Conservation (phyloP, 495 filamentous ascomycete genomes). For the Penicillium odoratum region DNA sequence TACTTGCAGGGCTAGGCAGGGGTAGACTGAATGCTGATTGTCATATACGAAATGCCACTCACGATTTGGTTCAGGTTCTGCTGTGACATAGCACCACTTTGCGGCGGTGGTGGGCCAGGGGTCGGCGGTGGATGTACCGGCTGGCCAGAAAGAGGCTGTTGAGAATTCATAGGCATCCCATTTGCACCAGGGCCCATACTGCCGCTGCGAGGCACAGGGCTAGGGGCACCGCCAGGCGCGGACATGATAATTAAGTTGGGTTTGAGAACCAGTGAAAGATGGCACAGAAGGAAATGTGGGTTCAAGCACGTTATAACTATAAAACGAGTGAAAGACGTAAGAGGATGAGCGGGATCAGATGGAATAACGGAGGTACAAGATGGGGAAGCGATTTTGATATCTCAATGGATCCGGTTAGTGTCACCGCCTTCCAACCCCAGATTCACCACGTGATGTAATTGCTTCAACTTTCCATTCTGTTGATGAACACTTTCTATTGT, state of each 20-base stretch:
- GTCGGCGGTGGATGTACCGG: slow-evolving; percentile 40
- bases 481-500: slow-evolving; percentile 1
- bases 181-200: slow-evolving; percentile 50
- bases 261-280: background rate
- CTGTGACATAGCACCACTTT: slow-evolving; percentile 60
- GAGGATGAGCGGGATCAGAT: slow-evolving; percentile 3
- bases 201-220: slow-evolving; percentile 49
- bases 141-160: slow-evolving; percentile 44
- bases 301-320: background rate
- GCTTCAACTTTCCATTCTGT: background rate
- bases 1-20: background rate
- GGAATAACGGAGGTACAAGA: slow-evolving; percentile 6
- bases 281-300: background rate
- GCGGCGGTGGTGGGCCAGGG: slow-evolving; percentile 43
- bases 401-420: background rate
- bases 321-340: background rate
- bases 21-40: background rate
- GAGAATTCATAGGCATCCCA: slow-evolving; percentile 53
- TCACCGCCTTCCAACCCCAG: background rate
- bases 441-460: slow-evolving; percentile 20
- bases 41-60: slow-evolving; percentile 37
- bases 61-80: slow-evolving; percentile 97
- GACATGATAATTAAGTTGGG: slow-evolving; percentile 35
- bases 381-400: slow-evolving; percentile 23
- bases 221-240: slow-evolving; percentile 49